A percentile compares a stretch with the other conserved stretches of the same genome.
phyloP scores from a whole-genome alignment of 495 filamentous ascomycete species.

The Talaromyces nanjingensis region DNA sequence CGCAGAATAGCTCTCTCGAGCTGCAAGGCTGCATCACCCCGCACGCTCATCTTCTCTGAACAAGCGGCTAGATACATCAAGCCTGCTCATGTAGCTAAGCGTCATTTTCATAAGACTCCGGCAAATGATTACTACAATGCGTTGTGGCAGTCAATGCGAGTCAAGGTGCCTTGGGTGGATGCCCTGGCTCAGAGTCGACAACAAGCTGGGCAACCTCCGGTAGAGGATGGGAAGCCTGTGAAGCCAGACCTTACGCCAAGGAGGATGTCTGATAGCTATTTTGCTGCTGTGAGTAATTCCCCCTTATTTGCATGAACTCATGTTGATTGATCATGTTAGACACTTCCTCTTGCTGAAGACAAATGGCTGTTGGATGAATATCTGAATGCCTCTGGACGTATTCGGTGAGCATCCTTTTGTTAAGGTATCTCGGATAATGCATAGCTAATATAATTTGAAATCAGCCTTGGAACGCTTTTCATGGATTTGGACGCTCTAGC shows the following conservation, averaged over 20 bases:
- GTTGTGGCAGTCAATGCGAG: conserved; percentile 46
- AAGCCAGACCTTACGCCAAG: conserved; percentile 51
- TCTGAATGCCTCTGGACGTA: conserved; percentile 58
- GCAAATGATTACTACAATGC: conserved; percentile 22
- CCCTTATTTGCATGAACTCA: background rate
- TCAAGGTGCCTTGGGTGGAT: conserved; percentile 66
- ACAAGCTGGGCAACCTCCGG: conserved; percentile 14
- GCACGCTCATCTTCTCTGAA: background rate
- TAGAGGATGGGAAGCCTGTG: background rate
- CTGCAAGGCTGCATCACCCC: background rate
- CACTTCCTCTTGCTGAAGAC: conserved; percentile 60
- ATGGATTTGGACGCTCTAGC: conserved; percentile 82
- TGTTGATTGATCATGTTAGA: conserved; percentile 27
- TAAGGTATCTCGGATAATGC: background rate
- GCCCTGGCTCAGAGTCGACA: conserved; percentile 49
- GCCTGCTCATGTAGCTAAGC: background rate
- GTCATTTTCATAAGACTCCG: conserved; percentile 25
- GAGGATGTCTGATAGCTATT: conserved; percentile 59
- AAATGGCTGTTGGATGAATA: conserved; percentile 67
- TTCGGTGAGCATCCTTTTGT: conserved; percentile 34
- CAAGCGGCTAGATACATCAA: background rate
- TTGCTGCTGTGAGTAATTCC: conserved; percentile 45
- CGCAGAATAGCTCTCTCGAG: conserved; percentile 1
- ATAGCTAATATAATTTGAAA: conserved; percentile 8
- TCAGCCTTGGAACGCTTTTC: conserved; percentile 60